Evolutionary conservation across 805 yeast genomes (phyloP).

Genomic region (Schizosaccharomyces japonicus): DNA sequence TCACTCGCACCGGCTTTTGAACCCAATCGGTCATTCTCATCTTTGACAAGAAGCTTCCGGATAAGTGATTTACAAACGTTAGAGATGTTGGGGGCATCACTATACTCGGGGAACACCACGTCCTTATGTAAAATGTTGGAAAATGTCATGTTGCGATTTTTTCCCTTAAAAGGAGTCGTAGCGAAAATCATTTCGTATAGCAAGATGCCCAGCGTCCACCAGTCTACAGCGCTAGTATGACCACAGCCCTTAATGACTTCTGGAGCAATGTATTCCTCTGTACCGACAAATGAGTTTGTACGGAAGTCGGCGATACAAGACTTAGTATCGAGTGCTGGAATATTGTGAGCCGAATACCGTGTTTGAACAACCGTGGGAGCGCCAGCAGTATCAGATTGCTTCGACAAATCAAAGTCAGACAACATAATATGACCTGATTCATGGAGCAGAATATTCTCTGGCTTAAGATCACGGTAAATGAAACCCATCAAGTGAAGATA

Average conservation of each 20-base stretch:
- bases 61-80: slow-evolving; percentile 59
- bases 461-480: slow-evolving; percentile 86
- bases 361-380: slow-evolving; percentile 39
- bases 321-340: slow-evolving; percentile 68
- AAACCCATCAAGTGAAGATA: slow-evolving; percentile 91
- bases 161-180: slow-evolving; percentile 88
- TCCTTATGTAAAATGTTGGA: slow-evolving; percentile 68
- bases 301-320: slow-evolving; percentile 88
- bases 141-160: slow-evolving; percentile 69
- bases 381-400: slow-evolving; percentile 56
- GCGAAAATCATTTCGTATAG: slow-evolving; percentile 88
- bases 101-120: slow-evolving; percentile 47
- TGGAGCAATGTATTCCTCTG: slow-evolving; percentile 96
- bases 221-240: slow-evolving; percentile 92
- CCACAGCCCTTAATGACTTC: slow-evolving; percentile 94
- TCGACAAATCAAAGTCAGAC: slow-evolving; percentile 84
- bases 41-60: slow-evolving; percentile 62
- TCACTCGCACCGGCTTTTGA: slow-evolving; percentile 89
- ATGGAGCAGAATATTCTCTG: slow-evolving; percentile 81
- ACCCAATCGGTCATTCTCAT: slow-evolving; percentile 72
- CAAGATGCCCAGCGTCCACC: slow-evolving; percentile 97
- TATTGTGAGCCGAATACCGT: slow-evolving; percentile 16
- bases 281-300: slow-evolving; percentile 94
- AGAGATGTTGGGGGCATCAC: slow-evolving; percentile 23
- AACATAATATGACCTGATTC: slow-evolving; percentile 97